A percentile compares a stretch with the other conserved stretches of the same genome.
Evolutionary conservation across 140 eudicot species (phyloP).

Genomic region (Flaveria floridana): DNA sequence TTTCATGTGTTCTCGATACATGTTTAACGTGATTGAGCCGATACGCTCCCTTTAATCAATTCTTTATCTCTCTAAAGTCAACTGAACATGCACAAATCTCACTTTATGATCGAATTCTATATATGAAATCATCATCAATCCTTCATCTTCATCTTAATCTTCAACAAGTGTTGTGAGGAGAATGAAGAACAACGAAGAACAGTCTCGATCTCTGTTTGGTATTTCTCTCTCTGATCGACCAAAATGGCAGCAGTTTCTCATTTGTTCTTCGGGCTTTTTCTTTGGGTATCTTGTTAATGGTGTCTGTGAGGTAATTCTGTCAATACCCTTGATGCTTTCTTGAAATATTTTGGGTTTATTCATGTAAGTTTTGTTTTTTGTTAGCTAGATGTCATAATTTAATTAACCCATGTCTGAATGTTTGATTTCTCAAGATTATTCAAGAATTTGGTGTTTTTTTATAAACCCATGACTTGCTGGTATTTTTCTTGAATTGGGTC

Average conservation of each 20-base stretch:
- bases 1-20: constrained; percentile 36
- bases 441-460: background rate
- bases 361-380: background rate
- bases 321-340: background rate
- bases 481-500: background rate
- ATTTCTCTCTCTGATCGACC: constrained; percentile 69
- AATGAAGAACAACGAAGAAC: constrained; percentile 67
- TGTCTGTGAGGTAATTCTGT: constrained; percentile 68
- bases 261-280: constrained; percentile 94
- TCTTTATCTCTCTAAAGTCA: constrained; percentile 35
- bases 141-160: background rate
- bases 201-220: constrained; percentile 72
- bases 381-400: background rate
- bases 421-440: background rate
- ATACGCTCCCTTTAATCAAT: constrained; percentile 34
- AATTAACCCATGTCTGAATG: constrained; percentile 19
- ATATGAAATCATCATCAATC: background rate
- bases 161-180: background rate
- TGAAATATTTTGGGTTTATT: background rate
- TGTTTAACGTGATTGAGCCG: constrained; percentile 43
- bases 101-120: constrained; percentile 26
- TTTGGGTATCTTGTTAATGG: constrained; percentile 93
- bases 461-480: background rate
- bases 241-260: constrained; percentile 84
- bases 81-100: constrained; percentile 29